phyloP scores from a whole-genome alignment of 1,139 yeast species.

The Yamadazyma membranifaciens region DNA sequence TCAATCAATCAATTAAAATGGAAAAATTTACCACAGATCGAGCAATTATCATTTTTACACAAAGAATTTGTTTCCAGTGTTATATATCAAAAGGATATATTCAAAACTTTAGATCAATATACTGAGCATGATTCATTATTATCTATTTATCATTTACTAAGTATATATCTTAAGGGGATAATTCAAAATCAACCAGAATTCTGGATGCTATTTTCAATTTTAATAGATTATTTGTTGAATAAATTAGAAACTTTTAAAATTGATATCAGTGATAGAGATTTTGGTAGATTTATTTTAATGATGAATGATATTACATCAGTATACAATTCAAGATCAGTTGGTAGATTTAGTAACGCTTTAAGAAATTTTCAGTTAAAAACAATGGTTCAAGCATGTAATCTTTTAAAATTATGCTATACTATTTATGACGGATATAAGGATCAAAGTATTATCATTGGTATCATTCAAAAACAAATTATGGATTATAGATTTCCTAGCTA shows the following conservation, averaged over 20 bases:
- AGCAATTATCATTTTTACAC: conserved; percentile 27
- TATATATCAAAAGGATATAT: conserved; percentile 21
- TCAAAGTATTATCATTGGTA: conserved; percentile 14
- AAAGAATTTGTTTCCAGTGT: conserved; percentile 24
- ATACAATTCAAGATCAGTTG: conserved; percentile 10
- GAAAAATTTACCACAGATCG: conserved; percentile 22
- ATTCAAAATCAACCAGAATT: conserved; percentile 20
- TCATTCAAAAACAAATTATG: conserved; percentile 12
- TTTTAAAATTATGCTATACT: conserved; percentile 16
- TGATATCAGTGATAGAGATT: conserved; percentile 17
- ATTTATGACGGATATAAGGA: conserved; percentile 39
- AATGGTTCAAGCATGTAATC: conserved; percentile 13
- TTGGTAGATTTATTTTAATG: conserved; percentile 23
- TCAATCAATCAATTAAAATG: conserved; percentile 27
- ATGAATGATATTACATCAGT: conserved; percentile 19
- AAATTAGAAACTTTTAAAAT: conserved; percentile 20
- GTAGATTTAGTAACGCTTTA: conserved; percentile 11
- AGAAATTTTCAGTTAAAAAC: conserved; percentile 16
- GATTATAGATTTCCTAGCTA: conserved; percentile 13
- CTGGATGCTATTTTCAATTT: conserved; percentile 28
- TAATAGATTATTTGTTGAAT: conserved; percentile 23
- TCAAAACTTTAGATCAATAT: conserved; percentile 23
- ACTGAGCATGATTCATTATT: conserved; percentile 21
- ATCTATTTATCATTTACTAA: conserved; percentile 28
- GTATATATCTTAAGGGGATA: conserved; percentile 29